These are phyloP conservation scores for Salvia rosmarinus DNA, from an alignment of 257 asterid species.

Conservation along the genomic window DNA sequence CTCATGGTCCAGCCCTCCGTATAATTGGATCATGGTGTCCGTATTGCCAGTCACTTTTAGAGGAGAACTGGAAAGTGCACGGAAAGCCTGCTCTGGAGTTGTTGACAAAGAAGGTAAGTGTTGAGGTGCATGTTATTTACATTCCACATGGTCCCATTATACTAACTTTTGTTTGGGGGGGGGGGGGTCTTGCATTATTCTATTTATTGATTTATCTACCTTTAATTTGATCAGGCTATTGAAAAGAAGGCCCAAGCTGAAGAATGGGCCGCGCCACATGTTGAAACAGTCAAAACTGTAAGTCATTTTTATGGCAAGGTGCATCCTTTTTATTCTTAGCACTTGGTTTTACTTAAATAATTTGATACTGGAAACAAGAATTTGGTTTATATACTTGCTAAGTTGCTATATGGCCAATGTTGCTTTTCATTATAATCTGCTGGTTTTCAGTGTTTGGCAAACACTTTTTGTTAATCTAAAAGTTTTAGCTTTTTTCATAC, in stretches of 20 bases:
- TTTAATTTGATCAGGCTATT: constrained; percentile 51
- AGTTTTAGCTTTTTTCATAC: not conserved
- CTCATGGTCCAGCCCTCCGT: constrained; percentile 13
- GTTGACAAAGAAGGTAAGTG: constrained; percentile 62
- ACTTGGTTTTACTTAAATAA: constrained; percentile 20
- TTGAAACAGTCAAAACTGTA: constrained; percentile 76
- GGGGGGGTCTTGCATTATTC: constrained; percentile 18
- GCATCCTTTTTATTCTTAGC: constrained; percentile 25
- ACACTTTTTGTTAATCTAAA: constrained; percentile 18
- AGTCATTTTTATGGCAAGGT: constrained; percentile 39
- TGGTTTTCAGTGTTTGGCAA: not conserved
- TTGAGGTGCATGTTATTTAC: constrained; percentile 24
- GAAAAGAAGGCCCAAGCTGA: constrained; percentile 81
- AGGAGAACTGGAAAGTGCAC: constrained; percentile 75
- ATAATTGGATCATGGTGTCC: constrained; percentile 20
- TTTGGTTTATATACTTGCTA: constrained; percentile 2
- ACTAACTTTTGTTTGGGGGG: not conserved
- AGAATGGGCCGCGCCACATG: constrained; percentile 88
- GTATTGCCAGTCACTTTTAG: constrained; percentile 57
- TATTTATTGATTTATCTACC: constrained; percentile 13
- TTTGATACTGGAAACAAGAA: constrained; percentile 21
- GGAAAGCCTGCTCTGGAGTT: constrained; percentile 81
- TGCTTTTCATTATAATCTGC: constrained; percentile 8
- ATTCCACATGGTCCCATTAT: constrained; percentile 23
- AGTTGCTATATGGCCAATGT: not conserved